phyloP scores from a whole-genome alignment of 2,329 filamentous ascomycete genomes.

The Apiospora arundinis region DNA sequence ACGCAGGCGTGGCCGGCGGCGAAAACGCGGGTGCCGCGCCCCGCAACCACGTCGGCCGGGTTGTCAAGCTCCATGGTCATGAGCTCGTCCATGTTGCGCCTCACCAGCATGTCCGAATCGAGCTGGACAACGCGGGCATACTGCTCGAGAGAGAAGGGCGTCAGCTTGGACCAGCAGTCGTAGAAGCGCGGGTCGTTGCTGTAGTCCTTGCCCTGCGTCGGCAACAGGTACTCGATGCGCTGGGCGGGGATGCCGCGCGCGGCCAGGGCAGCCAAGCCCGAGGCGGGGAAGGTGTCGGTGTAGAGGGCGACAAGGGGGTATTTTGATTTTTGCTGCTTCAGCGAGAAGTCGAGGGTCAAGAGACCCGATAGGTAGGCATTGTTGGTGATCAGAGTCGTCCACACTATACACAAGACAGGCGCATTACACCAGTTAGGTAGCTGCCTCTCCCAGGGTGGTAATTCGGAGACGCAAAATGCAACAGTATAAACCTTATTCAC shows the following conservation, averaged over 20 bases:
- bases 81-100: conserved; percentile 88
- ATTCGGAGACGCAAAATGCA: not conserved
- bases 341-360: conserved; percentile 79
- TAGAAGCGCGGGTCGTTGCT: conserved; percentile 82
- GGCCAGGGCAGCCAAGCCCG: conserved; percentile 73
- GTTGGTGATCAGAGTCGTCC: conserved; percentile 89
- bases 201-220: conserved; percentile 70
- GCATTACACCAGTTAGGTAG: not conserved
- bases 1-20: conserved; percentile 85
- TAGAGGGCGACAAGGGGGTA: conserved; percentile 86
- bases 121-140: conserved; percentile 83
- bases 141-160: conserved; percentile 76
- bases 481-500: conserved; percentile 26
- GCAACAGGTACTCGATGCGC: conserved; percentile 75
- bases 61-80: conserved; percentile 81
- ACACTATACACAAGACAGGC: conserved; percentile 61
- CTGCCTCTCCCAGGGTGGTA: not conserved
- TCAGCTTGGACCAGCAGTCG: conserved; percentile 89
- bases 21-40: conserved; percentile 70
- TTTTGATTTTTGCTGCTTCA: conserved; percentile 67
- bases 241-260: conserved; percentile 72
- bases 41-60: conserved; percentile 39
- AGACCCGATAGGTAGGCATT: conserved; percentile 81
- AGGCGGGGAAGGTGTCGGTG: conserved; percentile 74
- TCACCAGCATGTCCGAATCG: conserved; percentile 86